Base-by-base conservation (phyloP, 208 protist species). In the Leishmania tropica region DNA sequence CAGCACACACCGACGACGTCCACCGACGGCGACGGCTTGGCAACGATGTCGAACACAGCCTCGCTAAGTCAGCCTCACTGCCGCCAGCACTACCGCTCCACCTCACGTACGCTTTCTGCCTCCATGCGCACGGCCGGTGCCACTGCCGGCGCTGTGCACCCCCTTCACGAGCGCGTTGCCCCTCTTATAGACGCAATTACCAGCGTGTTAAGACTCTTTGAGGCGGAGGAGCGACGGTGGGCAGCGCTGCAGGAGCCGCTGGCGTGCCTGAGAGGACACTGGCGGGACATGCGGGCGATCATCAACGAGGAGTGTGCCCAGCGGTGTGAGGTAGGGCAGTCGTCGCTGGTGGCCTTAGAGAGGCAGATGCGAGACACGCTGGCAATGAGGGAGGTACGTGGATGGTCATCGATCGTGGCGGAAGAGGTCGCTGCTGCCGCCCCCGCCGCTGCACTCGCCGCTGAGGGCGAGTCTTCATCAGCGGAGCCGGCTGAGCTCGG, bases 221-320 rank as follows among this genome's bases (percentile, higher is more conserved):
- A 78, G 47, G 47, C 45, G 58, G 62, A 81, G 78, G 58, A 51
- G 71, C 78, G 58, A 31, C 75, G 73, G 65, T 86, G 83, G 83
- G 83, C 78, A 19, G 28, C 64, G 21, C n/a, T 86, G 73, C 72
- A 15, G 75, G 58, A 5, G 21, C 45, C 47, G 15, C 74, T 86
- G 35, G 19, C 31, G 35, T 64, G 65, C 19, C 47, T 86, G n/a
- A 21, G 47, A 6, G 53, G 37, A 2, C 53, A 62, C 21, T 80
- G 78, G 78, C 1, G 40, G 1, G 42, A 35, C 31, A 31, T 35
- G 51, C 64, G 42, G n/a, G 65, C 15, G 1, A 58, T 82, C 31
- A 11, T 86, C 31, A 21, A 10, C 17, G 48, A 86, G 68, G 83
- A 86, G 75, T 28, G 74, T 17, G 28, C 10, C 19, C 54, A 80